Base-by-base conservation (phyloP, 495 filamentous ascomycete species). In the Penicillium flavigenum region DNA sequence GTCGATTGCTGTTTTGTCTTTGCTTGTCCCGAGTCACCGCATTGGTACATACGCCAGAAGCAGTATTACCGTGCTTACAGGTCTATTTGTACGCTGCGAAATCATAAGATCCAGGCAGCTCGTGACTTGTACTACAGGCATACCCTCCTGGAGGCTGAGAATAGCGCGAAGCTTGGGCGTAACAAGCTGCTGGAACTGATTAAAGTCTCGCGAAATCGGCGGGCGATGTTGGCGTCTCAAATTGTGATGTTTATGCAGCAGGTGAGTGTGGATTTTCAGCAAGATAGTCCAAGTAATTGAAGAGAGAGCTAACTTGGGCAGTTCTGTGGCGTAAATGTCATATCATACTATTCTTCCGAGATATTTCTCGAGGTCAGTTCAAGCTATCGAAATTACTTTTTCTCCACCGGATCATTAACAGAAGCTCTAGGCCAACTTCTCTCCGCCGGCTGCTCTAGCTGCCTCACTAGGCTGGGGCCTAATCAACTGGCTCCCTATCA, bases 241-340 rank as follows among this genome's bases (percentile, higher is more conserved):
- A 86, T 91, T 59, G 86, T 93, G 52, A 92, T 92, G 89, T 92
- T 91, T 58, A 85, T 90, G 83, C 91, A 94, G 64, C 91, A 92
- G 72, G 86, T 90, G 65, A 61, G 70, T 60, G 16, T 8, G 27
- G 6, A 39, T 17, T 17, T 39, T 39, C 16, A 38, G 16, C 36
- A 39, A 17, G n/a, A 17, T 6, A 39, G 8, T 17, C 36, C 6
- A 8, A 39, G 36, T 39, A 9, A 17, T 17, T 39, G n/a, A 14
- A 48, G 17, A n/a, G 2, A 45, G 36, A 26, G 79, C 89, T 27
- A 22, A 36, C 44, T 26, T 50, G 22, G 22, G 22, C 48, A 79
- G 72, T 76, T 76, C 59, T 86, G 79, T 63, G 83, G 82, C 9
- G 83, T 87, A 20, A 87, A 87, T 47, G 81, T 83, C 5, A 83